Conservation (phyloP, 2,329 filamentous ascomycete species). For the Bipolaris victoriae region DNA sequence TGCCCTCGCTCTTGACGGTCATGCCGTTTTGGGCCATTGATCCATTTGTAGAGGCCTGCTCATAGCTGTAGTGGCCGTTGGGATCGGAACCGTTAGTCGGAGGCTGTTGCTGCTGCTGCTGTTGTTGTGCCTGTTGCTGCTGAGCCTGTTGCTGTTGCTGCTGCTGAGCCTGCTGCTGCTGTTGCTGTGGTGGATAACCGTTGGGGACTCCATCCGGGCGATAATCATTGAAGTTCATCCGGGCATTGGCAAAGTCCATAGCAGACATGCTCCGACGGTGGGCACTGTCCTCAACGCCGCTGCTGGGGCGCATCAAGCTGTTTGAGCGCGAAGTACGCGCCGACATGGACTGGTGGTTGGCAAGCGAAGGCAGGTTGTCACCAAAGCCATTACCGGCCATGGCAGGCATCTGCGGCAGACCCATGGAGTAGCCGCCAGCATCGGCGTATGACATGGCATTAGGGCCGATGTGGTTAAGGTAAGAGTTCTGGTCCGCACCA, state of each 20-base stretch:
- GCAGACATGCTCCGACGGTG: conserved; percentile 46
- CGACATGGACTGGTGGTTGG: conserved; percentile 52
- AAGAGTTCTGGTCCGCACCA: conserved; percentile 44
- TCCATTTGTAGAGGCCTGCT: conserved; percentile 37
- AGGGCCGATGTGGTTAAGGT: conserved; percentile 43
- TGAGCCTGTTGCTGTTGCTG: conserved; percentile 20
- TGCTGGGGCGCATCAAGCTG: conserved; percentile 54
- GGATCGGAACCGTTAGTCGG: conserved; percentile 25
- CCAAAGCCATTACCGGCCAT: conserved; percentile 44
- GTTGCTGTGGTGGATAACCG: conserved; percentile 29
- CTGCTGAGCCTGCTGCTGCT: conserved; percentile 8
- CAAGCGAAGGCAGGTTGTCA: conserved; percentile 49
- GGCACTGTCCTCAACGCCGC: conserved; percentile 41
- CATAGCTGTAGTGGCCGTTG: conserved; percentile 43
- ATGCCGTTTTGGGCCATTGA: conserved; percentile 45
- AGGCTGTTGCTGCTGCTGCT: conserved; percentile 11
- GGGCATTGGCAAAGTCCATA: conserved; percentile 42
- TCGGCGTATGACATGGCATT: conserved; percentile 46
- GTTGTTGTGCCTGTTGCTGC: conserved; percentile 8
- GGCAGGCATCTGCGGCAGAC: conserved; percentile 44
- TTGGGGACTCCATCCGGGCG: conserved; percentile 40
- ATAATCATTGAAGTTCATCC: conserved; percentile 48
- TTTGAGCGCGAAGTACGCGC: conserved; percentile 57
- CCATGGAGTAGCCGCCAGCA: conserved; percentile 38
- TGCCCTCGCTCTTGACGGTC: conserved; percentile 43